Base-by-base conservation (phyloP, 2,329 filamentous ascomycete genomes). In the Colletotrichum chrysophilum region DNA sequence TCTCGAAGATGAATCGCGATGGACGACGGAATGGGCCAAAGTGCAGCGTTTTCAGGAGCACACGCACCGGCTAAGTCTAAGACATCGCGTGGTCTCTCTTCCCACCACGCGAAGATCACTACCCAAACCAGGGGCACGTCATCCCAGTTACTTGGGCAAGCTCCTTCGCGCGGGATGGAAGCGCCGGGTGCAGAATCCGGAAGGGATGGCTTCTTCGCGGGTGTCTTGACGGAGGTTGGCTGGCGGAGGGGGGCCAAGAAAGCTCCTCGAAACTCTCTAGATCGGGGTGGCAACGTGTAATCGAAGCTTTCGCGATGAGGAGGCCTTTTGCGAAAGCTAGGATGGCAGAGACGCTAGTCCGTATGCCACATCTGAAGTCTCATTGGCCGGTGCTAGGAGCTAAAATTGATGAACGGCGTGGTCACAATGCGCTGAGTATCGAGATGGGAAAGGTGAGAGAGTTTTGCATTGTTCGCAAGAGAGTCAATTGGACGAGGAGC, bases 371-470 rank as follows among this genome's bases (percentile, higher is more conserved):
- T 43, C 21, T 8, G 13, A 12, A 16, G 14, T 26, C 7, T 48
- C 3, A 74, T 74, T 74, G 71, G 71, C 12, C 26, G 66, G 21
- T 26, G 18, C 24, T 8, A 16, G 28, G 66, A 74, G 56, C 66
- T 34, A 65, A 24, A 38, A 24, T 48, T 16, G 69, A 58, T 5
- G 43, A 56, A 68, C 70, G 64, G 68, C 28, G 32, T 48, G 68
- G 24, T 65, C 3, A 13, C 56, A 24, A 43, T 60, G 70, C 32
- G 36, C 14, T 16, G 52, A 24, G 13, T 7, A 12, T 60, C 21
- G 60, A 48, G 32, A 65, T 68, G 69, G 69, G 70, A 65, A 75
- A 68, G 48, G 64, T 60, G 43, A 68, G 60, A 58, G 48, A 13
- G 48, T 28, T 26, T 26, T 24, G 28, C 68, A 43, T 75, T 71